phyloP scores from a whole-genome alignment of 1,284 basidiomycete genomes.

The Microbotryum lychnidis-dioicae region DNA sequence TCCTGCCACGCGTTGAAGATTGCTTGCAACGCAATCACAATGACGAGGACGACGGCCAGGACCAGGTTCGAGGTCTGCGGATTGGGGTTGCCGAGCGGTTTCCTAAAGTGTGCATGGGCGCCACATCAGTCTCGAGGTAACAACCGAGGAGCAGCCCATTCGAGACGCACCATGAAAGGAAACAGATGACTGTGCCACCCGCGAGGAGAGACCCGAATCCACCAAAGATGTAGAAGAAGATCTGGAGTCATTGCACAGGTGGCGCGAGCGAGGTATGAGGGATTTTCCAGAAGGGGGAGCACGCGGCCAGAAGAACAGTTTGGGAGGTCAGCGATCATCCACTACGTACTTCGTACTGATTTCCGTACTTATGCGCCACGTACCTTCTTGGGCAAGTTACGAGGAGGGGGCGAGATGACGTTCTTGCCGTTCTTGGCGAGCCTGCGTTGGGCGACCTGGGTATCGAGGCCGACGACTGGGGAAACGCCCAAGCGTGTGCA shows the following conservation, averaged over 20 bases:
- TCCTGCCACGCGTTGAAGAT: conserved; percentile 48
- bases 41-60: conserved; percentile 44
- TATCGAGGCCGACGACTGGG: conserved; percentile 47
- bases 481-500: conserved; percentile 46
- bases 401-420: conserved; percentile 45
- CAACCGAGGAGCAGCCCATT: background rate
- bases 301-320: background rate
- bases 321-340: background rate
- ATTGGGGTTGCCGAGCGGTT: conserved; percentile 43
- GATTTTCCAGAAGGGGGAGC: background rate
- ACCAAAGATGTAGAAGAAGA: conserved; percentile 46
- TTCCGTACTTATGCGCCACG: no score
- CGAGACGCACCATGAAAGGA: conserved; percentile 43
- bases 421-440: conserved; percentile 47
- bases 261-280: no score
- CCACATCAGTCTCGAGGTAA: background rate
- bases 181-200: conserved; percentile 46
- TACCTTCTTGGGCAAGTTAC: conserved; percentile 13
- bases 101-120: conserved; percentile 38
- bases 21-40: conserved; percentile 46
- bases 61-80: conserved; percentile 46
- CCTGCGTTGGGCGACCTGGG: conserved; percentile 43
- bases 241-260: conserved; percentile 21
- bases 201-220: conserved; percentile 55
- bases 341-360: no score